Base-by-base conservation (phyloP, 768 basidiomycete genomes). In the Auriscalpium orientale region DNA sequence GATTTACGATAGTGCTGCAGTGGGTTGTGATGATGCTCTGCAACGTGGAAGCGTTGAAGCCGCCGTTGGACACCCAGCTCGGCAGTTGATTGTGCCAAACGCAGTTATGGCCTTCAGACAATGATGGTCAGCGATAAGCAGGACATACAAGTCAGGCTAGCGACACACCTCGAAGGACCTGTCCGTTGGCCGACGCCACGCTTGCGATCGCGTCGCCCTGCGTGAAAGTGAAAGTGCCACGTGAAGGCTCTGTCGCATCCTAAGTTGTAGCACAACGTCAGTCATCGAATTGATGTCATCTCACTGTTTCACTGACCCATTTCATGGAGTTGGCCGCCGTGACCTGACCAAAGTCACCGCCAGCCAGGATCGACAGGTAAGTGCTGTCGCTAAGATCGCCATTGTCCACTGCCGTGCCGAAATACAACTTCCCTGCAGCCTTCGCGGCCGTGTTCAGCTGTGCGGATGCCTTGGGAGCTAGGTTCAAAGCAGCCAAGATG, bases 181-280 rank as follows among this genome's bases (percentile, higher is more conserved):
- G 77, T 1, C 76, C 74, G 55, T 79, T 78, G 16, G 65, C 63
- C 60, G 76, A 67, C 2, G 79, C 79, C 36, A 79, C 67, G 28
- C 68, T 64, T 2, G 74, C 76, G 47, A 82, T 68, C 8, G 58
- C 65, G 63, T 82, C 80, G 10, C 76, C 80, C 13, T 61, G 63
- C 0, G 70, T 62, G 60, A 78, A 82, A 0, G 75, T 78, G 65
- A 79, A 83, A 3, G 62, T 65, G 22, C 77, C 77, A 20, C 70
- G 77, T 3, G 66, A 64, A 4, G 79, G 79, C 57, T 83, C 80
- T 11, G 79, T 81, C 1, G 77, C 76, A 57, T 79, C 79, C 79
- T 81, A 53, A 3, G n/a, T n/a, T n/a, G n/a, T n/a, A n/a, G 37
- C n/a, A 28, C 28, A 28, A 15, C 13, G 21, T 34, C 13, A 44